Base-by-base conservation (phyloP, 306 rosid species). In the Canavalia gladiata region DNA sequence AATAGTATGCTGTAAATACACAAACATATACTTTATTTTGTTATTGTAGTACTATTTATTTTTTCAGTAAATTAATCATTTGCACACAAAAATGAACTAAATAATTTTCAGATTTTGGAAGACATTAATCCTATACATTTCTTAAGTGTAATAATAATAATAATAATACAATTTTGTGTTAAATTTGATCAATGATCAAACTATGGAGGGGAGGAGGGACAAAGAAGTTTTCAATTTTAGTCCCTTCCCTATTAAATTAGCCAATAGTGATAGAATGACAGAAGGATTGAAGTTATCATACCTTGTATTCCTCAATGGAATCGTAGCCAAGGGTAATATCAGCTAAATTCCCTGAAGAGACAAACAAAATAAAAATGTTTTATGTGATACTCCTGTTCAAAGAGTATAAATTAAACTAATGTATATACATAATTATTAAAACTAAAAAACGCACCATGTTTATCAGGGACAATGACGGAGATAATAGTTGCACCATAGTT, bases 401-500 rank as follows among this genome's bases (percentile, higher is more conserved):
- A 31, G 7, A 76, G 62, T 8, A 75, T 5, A 75, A 1, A 60
- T 6, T 45, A 3, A 59, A 54, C 39, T 13, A 6, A 11, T 42
- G 11, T 35, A 57, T 28, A 70, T 8, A 59, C 0, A 57, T 11
- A 63, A 63, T 1, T 60, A 46, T 43, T 46, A 29, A 8, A 0
- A 75, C 39, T 2, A 37, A 37, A 64, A 37, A 76, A 35, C 74
- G 39, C 2, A 77, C 81, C 81, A 42, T 83, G 62, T 46, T 78
- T 83, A 35, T 83, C 83, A 3, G 86, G 86, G 7, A 83, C 55
- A 0, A 55, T n/a, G 35, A 83, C 45, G 0, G 76, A 83, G 8
- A 78, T 29, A 13, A 83, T 30, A 4, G 80, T 64, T 1, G 86
- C 86, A 12, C 86, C 86, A 83, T 78, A 83, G 60, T 83, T 78